Conservation (phyloP, 352 stramenopile species). For the Plasmopara halstedii region DNA sequence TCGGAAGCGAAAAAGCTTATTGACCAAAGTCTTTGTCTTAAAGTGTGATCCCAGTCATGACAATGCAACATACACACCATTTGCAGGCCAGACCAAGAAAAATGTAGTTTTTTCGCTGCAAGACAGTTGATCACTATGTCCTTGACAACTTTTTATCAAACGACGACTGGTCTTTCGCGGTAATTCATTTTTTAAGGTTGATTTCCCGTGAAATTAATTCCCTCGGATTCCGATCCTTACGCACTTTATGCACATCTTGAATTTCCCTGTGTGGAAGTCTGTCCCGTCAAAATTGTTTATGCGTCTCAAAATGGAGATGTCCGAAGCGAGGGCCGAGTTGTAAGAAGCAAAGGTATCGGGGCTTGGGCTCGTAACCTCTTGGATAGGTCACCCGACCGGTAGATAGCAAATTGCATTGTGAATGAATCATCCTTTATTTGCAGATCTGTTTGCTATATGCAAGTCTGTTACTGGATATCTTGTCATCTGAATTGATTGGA, state of each 20-base stretch:
- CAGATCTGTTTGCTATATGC: too few species aligned
- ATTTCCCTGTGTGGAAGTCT: conserved; percentile 17
- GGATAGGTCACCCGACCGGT: neutral
- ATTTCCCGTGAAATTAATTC: conserved; percentile 8
- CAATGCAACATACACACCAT: conserved; percentile 10
- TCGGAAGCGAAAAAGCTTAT: conserved; percentile 21
- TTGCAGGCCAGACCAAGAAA: conserved; percentile 11
- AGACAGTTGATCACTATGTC: conserved; percentile 12
- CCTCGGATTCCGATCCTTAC: conserved; percentile 19
- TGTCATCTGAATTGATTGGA: too few species aligned
- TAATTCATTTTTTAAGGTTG: conserved; percentile 10
- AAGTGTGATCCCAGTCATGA: conserved; percentile 15
- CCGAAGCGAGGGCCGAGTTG: neutral
- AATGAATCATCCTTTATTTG: too few species aligned
- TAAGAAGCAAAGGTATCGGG: neutral
- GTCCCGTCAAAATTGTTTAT: neutral
- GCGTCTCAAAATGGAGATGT: neutral
- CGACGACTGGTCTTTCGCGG: neutral
- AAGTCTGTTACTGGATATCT: too few species aligned
- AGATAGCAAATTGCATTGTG: neutral
- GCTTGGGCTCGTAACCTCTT: neutral
- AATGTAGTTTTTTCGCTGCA: conserved; percentile 14
- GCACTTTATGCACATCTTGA: conserved; percentile 26
- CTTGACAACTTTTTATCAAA: conserved; percentile 15
- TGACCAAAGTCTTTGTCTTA: conserved; percentile 18